Evolutionary conservation across 306 rosid species (phyloP), one percentile per base, ranked within the genome.

Genomic region (Astragalus membranaceus): DNA sequence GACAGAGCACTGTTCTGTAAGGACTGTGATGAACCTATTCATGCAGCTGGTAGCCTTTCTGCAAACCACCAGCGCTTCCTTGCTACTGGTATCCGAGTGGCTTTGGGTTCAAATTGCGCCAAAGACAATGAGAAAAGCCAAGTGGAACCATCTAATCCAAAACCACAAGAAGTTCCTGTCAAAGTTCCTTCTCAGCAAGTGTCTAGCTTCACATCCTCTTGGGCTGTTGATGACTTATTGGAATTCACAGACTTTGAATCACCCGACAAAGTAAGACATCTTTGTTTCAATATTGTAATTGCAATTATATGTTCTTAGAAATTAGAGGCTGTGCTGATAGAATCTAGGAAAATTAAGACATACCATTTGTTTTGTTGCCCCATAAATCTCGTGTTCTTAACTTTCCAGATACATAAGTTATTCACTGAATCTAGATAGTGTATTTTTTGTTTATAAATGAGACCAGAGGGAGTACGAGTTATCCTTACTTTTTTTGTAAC

Each of bases 1-100:
- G 99, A 94, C 80, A 88, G 97, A 80, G 99, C 99, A 41, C 92
- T 94, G 6, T 85, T 94, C 59, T 94, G 99, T 72, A 84, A 94
- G 77, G 97, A 91, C 35, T 94, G 99, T n/a, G 97, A 94, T 71
- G 99, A 88, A 73, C 76, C 96, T 17, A 86, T 91, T 70, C 99
- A 94, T 75, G 67, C 83, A 35, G 84, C 85, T 2, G 88, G 88
- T 14, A 86, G 87, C 74, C 92, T 83, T 73, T 82, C 99, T 17
- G 92, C 96, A 7, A 88, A 88, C 79, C 99, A 94, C 77, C 99
- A 91, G 85, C 89, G 99, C 32, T 86, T 88, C 75, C 91, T 94
- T 14, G 95, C 99, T n/a, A 91, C 99, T 5, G 97, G 99, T 72
- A 91, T 91, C 63, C 67, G 85, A 5, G 95, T 94, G 72, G 99